Conservation (phyloP, 257 asterid species). For the Nicotiana paniculata region DNA sequence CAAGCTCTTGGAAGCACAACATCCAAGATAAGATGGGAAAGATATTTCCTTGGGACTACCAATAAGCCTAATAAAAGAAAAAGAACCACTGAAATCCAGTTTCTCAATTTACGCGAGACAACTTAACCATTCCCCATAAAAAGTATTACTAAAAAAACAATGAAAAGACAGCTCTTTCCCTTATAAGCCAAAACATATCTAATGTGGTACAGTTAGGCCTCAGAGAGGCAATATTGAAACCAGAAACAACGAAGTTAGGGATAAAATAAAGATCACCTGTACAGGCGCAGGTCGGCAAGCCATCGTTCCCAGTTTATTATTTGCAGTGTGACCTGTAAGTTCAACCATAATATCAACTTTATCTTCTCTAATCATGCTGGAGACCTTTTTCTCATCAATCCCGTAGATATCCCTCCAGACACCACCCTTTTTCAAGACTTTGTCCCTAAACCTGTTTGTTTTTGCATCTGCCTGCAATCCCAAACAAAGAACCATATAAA, state of each 20-base stretch:
- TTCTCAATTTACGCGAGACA: background rate
- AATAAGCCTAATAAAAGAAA: background rate
- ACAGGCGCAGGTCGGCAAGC: constrained; percentile 99
- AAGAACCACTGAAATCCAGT: background rate
- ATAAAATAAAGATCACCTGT: constrained; percentile 51
- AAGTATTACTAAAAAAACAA: background rate
- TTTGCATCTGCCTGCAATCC: constrained; percentile 92
- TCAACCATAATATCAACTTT: constrained; percentile 92
- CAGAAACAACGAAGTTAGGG: background rate
- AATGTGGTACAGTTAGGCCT: background rate
- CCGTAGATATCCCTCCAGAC: constrained; percentile 90
- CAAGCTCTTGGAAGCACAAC: background rate
- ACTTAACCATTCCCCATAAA: background rate
- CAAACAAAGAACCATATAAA: constrained; percentile 6
- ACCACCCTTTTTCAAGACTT: constrained; percentile 85
- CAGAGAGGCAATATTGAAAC: background rate
- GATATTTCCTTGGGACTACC: background rate
- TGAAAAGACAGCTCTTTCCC: background rate
- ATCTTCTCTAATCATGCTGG: constrained; percentile 88
- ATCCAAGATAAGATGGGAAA: background rate
- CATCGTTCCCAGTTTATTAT: constrained; percentile 98
- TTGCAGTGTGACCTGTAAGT: constrained; percentile 99
- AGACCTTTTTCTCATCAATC: constrained; percentile 89
- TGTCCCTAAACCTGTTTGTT: constrained; percentile 78
- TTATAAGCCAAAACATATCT: background rate